These are phyloP conservation scores for Tuber indicum DNA, from an alignment of 495 filamentous ascomycete species.

Conservation along the genomic window DNA sequence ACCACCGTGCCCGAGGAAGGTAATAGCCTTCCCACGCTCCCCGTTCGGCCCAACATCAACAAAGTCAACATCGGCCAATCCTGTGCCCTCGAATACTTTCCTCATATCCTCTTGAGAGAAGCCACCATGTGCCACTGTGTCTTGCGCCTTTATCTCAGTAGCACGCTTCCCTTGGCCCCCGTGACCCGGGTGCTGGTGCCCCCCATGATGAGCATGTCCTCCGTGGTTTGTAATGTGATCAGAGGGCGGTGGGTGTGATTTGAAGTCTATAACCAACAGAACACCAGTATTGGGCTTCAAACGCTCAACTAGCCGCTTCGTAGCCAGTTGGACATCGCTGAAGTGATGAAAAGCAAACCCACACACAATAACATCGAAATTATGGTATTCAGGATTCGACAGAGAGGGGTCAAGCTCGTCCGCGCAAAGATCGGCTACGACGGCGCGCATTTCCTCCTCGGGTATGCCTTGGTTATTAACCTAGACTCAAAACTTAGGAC, in stretches of 20 bases:
- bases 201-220: conserved; percentile 12
- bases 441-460: conserved; percentile 43
- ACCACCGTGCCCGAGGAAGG: conserved; percentile 5
- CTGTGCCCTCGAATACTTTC: conserved; percentile 47
- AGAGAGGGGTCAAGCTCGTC: conserved; percentile 47
- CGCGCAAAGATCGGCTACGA: conserved; percentile 40
- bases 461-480: conserved; percentile 43
- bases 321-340: conserved; percentile 47
- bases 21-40: conserved; percentile 23
- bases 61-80: conserved; percentile 43
- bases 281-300: conserved; percentile 52
- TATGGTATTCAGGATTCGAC: conserved; percentile 46
- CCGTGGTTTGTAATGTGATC: conserved; percentile 35
- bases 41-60: conserved; percentile 31
- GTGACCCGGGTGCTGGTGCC: conserved; percentile 7
- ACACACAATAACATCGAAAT: conserved; percentile 55
- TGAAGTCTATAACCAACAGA: conserved; percentile 53
- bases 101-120: conserved; percentile 48
- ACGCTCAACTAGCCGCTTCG: conserved; percentile 49
- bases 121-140: conserved; percentile 48
- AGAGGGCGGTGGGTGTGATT: conserved; percentile 38
- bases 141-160: conserved; percentile 12
- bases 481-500: conserved; percentile 17
- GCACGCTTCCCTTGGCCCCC: conserved; percentile 22
- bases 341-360: conserved; percentile 60